Base-by-base conservation (phyloP, 129 eudicot species). In the Chrysanthemum lavandulifolium region DNA sequence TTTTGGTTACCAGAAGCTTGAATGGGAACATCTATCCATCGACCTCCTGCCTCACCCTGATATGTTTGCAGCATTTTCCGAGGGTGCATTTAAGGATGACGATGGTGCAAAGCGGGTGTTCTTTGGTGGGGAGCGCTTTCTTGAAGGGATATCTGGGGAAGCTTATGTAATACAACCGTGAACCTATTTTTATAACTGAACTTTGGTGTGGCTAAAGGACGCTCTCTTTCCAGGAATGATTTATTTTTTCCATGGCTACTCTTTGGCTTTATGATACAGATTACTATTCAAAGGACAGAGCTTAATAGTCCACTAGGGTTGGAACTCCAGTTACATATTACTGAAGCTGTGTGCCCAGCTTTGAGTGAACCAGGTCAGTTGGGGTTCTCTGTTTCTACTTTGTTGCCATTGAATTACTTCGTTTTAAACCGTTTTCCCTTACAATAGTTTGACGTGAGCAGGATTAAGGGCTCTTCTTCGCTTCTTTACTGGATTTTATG, bases 11-110 rank as follows among this genome's bases (percentile, higher is more conserved):
- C 94, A 94, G 99, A 94, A 94, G 80, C 99, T 94, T 88, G 91
- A 90, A 81, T 94, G 99, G 99, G 96, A 88, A 79, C 81, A 81
- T 78, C 76, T 94, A 69, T 94, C 99, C 55, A 82, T 94, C 76
- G 99, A 94, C 83, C 93, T 94, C 77, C 88, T 90, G 68, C 99
- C 99, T 67, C 99, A 94, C 80, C 99, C 99, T 45, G 99, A 94
- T 84, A 94, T 90, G 99, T 94, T 94, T 79, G 43, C 85, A 70
- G 93, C 85, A 68, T 63, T 72, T 74, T 80, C 90, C 75, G 81
- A 82, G 76, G 97, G 84, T 69, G 89, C 89, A 65, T 83, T 86
- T 76, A 94, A 87, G 85, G 99, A 94, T 40, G 91, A 86, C 40
- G 97, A 94, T 90, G 99, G 99, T 65, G 99, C 91, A 71, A 94